Evolutionary conservation across 2,329 filamentous ascomycete genomes (phyloP).

Genomic region (Tolypocladium amazonense): DNA sequence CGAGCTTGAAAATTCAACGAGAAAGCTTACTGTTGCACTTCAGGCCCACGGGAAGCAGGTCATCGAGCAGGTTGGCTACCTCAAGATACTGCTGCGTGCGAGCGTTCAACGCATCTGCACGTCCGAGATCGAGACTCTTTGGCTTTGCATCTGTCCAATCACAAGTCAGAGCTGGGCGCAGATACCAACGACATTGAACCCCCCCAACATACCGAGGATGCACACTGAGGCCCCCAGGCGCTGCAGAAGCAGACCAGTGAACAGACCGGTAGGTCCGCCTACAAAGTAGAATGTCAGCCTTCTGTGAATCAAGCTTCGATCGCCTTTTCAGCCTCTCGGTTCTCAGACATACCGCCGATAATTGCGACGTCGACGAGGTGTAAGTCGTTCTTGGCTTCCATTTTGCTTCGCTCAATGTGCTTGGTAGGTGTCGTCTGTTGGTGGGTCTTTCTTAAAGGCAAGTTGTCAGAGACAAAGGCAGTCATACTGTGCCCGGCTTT

Average conservation of each 20-base stretch:
- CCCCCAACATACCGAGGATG: constrained; percentile 20
- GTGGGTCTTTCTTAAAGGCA: neutral
- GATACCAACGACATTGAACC: neutral
- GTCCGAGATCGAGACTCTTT: constrained; percentile 26
- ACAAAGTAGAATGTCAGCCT: neutral
- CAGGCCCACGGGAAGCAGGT: constrained; percentile 29
- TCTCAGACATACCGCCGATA: constrained; percentile 20
- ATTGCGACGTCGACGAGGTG: constrained; percentile 22
- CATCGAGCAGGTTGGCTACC: constrained; percentile 29
- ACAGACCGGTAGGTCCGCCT: constrained; percentile 35
- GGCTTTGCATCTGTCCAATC: constrained; percentile 24
- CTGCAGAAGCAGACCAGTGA: constrained; percentile 31
- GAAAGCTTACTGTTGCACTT: constrained; percentile 34
- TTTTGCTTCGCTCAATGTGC: neutral
- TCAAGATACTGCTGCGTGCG: constrained; percentile 37
- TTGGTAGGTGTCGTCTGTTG: neutral
- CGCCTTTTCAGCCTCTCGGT: neutral
- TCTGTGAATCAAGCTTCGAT: neutral
- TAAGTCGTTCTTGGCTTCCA: neutral
- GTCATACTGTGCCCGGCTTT: neutral
- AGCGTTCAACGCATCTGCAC: constrained; percentile 37
- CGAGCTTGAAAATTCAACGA: neutral
- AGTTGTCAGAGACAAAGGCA: neutral
- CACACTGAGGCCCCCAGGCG: constrained; percentile 28
- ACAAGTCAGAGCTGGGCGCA: neutral